Base-by-base conservation (phyloP, 371 early-diverging fungal species). In the Capniomyces stellatus region DNA sequence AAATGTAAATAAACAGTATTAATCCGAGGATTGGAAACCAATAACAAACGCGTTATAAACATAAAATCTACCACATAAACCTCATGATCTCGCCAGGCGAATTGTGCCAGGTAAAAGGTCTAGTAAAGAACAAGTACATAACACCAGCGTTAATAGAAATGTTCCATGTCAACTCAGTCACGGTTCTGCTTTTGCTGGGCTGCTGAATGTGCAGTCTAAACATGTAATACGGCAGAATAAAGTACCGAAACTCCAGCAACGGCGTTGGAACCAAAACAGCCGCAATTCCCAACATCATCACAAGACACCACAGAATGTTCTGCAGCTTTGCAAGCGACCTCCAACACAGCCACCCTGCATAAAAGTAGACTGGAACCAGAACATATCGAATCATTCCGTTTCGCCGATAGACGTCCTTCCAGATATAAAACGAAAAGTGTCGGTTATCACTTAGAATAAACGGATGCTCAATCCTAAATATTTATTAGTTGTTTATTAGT, bases 41-140 rank as follows among this genome's bases (percentile, higher is more conserved):
- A n/a, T n/a, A n/a, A n/a, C n/a, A n/a, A n/a, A n/a, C n/a, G n/a
- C n/a, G n/a, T n/a, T n/a, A n/a, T n/a, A n/a, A n/a, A n/a, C n/a
- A n/a, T n/a, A n/a, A n/a, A n/a, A n/a, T 13, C 35, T 54, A 93
- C 91, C 91, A 94, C 89, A 92, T 89, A 64, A 94, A 94, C 54
- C 92, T 71, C 67, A 88, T 89, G 22, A 66, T 41, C 19, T 55
- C 63, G 1, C 72, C 77, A 6, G 82, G 82, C 54, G 81, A 79
- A 29, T 71, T 66, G 3, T 66, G 30, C 89, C 90, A 87, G 18
- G 47, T 59, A 62, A 94, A 94, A 6, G 87, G 81, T 27, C 69
- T 55, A 49, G 67, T 60, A 41, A 88, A 55, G 64, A 89, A 91
- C 51, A 88, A 47, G 59, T 73, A 82, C 2, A 85, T 28, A 1